Evolutionary conservation across 192 early-diverging fungal species (phyloP).

Genomic region (Kappamyces sp.): DNA sequence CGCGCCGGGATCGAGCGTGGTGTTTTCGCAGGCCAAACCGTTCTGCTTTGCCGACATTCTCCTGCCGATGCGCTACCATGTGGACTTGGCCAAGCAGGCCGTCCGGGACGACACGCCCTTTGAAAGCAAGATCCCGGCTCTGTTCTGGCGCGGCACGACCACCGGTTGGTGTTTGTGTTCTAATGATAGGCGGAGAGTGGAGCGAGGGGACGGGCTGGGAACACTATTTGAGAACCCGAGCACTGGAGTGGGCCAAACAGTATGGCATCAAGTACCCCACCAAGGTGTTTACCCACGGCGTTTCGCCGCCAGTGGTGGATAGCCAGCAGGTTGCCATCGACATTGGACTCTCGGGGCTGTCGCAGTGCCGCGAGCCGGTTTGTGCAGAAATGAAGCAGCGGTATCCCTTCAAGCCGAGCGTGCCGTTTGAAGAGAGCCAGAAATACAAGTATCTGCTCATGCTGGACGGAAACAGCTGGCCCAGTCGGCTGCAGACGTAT

Average conservation of each 20-base stretch:
- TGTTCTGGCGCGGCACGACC: slow-evolving; percentile 21
- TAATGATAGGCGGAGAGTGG: background rate
- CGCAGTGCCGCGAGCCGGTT: background rate
- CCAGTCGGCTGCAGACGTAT: background rate
- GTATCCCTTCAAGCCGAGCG: slow-evolving; percentile 9
- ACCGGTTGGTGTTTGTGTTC: slow-evolving; percentile 16
- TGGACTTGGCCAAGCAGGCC: background rate
- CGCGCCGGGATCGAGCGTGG: background rate
- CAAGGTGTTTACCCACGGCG: background rate
- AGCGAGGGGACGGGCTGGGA: background rate
- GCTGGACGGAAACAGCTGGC: background rate
- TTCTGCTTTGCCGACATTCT: slow-evolving; percentile 12
- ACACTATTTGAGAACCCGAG: background rate
- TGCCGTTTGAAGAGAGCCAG: slow-evolving; percentile 16
- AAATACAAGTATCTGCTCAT: slow-evolving; percentile 19
- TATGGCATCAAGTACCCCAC: background rate
- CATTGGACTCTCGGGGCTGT: slow-evolving; percentile 9
- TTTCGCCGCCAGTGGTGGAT: background rate
- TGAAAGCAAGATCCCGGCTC: slow-evolving; percentile 12
- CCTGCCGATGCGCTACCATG: slow-evolving; percentile 17
- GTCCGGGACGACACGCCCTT: slow-evolving; percentile 10
- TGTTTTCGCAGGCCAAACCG: slow-evolving; percentile 19
- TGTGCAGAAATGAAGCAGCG: slow-evolving; percentile 1
- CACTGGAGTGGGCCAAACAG: background rate
- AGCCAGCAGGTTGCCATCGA: background rate